Evolutionary conservation across 2,329 filamentous ascomycete species (phyloP), one percentile per base, ranked within the genome.

Genomic region (Huntiella bhutanensis): DNA sequence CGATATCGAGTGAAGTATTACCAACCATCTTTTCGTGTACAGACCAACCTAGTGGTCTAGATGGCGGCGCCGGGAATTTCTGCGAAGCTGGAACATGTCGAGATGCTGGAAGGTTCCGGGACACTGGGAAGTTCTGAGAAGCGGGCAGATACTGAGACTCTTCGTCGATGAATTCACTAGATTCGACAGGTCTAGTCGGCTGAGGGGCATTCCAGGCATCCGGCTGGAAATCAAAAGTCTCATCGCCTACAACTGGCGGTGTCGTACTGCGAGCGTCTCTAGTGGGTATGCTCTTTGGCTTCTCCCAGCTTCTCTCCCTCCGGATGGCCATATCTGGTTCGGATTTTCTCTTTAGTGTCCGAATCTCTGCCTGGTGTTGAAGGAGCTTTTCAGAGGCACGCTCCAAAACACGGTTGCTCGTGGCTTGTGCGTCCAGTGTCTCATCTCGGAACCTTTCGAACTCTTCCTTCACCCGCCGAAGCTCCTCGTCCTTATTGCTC

Each of bases 361-460:
- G 64, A 35, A 75, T 57, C 52, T 73, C 68, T 52, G 67, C 69
- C 56, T 70, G 71, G 5, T 78, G 63, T 38, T 70, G 64, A 6
- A 65, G 60, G 49, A 77, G 73, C 56, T 73, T 73, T 35, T 65
- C 62, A 49, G 76, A 71, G 47, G 73, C 72, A 51, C 67, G 68
- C 45, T 70, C 64, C 39, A 77, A 53, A 2, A 76, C 69, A 12
- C 67, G 64, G 53, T 69, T 66, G 3, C 70, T 70, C 49, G 78
- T 73, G 6, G 62, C 59, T n/a, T 72, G 68, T 34, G 67, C 67
- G 4, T 63, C 57, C 50, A 75, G 70, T 13, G 69, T 67, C 40
- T 72, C 65, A 32, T 67, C 64, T 51, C 71, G 70, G 33, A 75
- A 64, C 6, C 62, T 55, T 36, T 75, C 69, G 49, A 73, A 73